Evolutionary conservation across 106 monocot genomes (phyloP), one percentile per base, ranked within the genome.

Genomic region (Hemerocallis citrina): DNA sequence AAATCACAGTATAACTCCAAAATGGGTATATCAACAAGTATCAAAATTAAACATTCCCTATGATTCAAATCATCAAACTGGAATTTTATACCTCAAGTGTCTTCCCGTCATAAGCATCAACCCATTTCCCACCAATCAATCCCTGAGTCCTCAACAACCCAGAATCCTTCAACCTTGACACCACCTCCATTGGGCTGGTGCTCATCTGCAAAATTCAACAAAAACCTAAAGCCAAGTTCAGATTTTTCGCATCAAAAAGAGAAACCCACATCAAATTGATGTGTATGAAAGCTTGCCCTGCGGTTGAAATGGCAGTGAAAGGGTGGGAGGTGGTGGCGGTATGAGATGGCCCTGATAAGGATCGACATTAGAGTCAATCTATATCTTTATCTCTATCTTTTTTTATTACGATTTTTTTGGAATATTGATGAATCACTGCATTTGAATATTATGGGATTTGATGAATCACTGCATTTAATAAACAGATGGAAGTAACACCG

Each of bases 31-130:
- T n/a, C n/a, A n/a, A n/a, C n/a, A n/a, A n/a, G n/a, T n/a, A n/a
- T n/a, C n/a, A n/a, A n/a, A n/a, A n/a, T n/a, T n/a, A n/a, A n/a
- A n/a, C n/a, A n/a, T n/a, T n/a, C n/a, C n/a, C n/a, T n/a, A n/a
- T n/a, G n/a, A n/a, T n/a, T n/a, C n/a, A n/a, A n/a, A n/a, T n/a
- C n/a, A n/a, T n/a, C n/a, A n/a, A n/a, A n/a, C n/a, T n/a, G n/a
- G n/a, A n/a, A n/a, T n/a, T n/a, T n/a, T n/a, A 59, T 12, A 94
- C 94, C 89, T 94, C 62, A 50, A 94, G 43, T 4, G 79, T 89
- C 51, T 94, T 89, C 13, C 94, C 94, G 74, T 94, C 94, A 41
- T 89, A 83, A 12, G 94, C 74, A 66, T 95, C 89, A 41, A 68
- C 43, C 94, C 94, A 95, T 60, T 86, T 83, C 15, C 89, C 86